A percentile compares a stretch with the other conserved stretches of the same genome.
These are phyloP conservation scores for Saururus chinensis DNA, from an alignment of 164 flowering plant species.

Conservation along the genomic window DNA sequence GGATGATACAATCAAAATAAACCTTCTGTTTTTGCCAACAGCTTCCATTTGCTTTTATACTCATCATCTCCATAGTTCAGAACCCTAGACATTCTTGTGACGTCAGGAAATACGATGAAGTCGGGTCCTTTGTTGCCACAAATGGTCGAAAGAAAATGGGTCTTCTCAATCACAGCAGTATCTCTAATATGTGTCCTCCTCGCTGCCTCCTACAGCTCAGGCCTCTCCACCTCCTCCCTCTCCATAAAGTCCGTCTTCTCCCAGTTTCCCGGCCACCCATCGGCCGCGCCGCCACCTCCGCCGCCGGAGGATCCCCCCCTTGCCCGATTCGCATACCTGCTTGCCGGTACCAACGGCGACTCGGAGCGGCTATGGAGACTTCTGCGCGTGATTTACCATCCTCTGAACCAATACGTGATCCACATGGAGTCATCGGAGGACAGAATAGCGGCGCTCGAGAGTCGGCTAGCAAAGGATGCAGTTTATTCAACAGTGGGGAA, in stretches of 20 bases:
- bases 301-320: conserved; percentile 28
- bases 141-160: no score
- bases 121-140: no score
- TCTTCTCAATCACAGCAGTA: no score
- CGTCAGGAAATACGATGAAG: no score
- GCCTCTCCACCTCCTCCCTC: conserved; percentile 45
- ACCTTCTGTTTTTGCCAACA: no score
- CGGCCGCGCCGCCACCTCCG: conserved; percentile 24
- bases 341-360: conserved; percentile 73
- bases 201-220: conserved; percentile 56
- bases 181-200: conserved; percentile 24
- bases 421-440: conserved; percentile 51
- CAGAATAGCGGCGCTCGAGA: conserved; percentile 40
- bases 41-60: no score
- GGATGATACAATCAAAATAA: no score
- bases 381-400: conserved; percentile 60
- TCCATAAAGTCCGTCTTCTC: conserved; percentile 42
- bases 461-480: conserved; percentile 29
- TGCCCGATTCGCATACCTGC: conserved; percentile 62
- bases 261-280: conserved; percentile 23
- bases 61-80: no score
- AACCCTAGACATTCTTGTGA: no score
- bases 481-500: conserved; percentile 46
- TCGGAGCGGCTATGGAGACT: conserved; percentile 38
- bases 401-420: conserved; percentile 55